Conservation (phyloP, 2,329 filamentous ascomycete species). For the Sporothrix brasiliensis region DNA sequence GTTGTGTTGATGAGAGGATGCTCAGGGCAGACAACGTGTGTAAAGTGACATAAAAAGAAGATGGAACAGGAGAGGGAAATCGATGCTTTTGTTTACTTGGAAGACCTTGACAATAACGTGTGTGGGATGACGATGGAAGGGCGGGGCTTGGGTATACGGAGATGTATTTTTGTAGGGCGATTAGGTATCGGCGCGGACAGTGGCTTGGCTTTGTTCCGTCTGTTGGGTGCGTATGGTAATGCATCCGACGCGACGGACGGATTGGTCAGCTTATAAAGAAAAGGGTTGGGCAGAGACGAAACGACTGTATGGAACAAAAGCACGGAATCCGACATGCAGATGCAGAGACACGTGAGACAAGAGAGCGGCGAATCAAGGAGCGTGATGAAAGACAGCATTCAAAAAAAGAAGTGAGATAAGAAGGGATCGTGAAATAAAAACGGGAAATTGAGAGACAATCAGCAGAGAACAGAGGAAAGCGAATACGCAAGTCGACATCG, state of each 20-base stretch:
- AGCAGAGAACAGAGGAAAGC: too few relatives aligned
- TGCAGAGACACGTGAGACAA: background rate
- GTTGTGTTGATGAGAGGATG: background rate
- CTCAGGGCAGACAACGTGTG: background rate
- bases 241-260: background rate
- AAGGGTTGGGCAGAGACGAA: background rate
- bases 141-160: conserved; percentile 17
- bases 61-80: background rate
- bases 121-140: background rate
- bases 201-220: background rate
- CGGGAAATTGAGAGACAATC: background rate
- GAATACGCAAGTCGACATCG: background rate
- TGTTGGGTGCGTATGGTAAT: conserved; percentile 14
- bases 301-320: background rate
- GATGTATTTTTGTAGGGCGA: background rate
- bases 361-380: background rate
- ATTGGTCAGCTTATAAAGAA: background rate
- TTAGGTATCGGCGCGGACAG: background rate
- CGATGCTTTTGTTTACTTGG: background rate
- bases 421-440: background rate
- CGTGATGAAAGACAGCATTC: background rate
- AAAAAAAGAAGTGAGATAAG: background rate
- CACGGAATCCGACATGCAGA: background rate
- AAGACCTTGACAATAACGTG: background rate
- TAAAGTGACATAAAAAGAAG: too few relatives aligned